These are phyloP conservation scores for Cardiospermum halicacabum DNA, from an alignment of 345 rosid genomes.

Conservation along the genomic window DNA sequence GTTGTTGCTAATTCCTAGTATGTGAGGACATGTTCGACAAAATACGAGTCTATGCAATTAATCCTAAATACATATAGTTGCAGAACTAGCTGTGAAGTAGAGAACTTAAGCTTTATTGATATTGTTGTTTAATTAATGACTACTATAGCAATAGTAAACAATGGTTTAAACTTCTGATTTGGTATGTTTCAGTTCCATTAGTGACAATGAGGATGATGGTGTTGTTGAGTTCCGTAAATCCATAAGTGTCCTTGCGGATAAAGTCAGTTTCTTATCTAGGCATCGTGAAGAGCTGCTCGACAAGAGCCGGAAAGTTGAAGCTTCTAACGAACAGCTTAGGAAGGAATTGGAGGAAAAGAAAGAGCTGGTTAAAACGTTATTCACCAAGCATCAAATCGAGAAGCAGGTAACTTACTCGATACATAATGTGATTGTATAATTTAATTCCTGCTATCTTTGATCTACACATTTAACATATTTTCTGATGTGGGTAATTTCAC, in stretches of 20 bases:
- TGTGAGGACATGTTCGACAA: not conserved
- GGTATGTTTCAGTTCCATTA: constrained; percentile 49
- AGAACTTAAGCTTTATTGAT: not conserved
- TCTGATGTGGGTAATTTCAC: not conserved
- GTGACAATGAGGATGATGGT: constrained; percentile 75
- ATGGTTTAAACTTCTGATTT: constrained; percentile 15
- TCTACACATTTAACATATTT: not conserved
- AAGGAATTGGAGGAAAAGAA: constrained; percentile 82
- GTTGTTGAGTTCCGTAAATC: constrained; percentile 67
- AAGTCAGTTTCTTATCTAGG: constrained; percentile 68
- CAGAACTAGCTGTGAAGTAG: not conserved
- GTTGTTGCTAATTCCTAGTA: not conserved
- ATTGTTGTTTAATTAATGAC: not conserved
- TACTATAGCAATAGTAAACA: constrained; percentile 4
- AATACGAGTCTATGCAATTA: too few species aligned
- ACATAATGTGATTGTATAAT: not conserved
- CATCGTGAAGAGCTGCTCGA: constrained; percentile 75
- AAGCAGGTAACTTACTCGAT: constrained; percentile 63
- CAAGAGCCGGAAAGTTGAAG: constrained; percentile 61
- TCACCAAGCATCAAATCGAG: constrained; percentile 83
- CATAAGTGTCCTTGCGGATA: constrained; percentile 69
- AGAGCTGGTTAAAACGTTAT: constrained; percentile 70
- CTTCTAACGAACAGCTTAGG: constrained; percentile 60
- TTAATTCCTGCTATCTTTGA: not conserved
- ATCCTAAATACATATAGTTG: too few species aligned